phyloP scores from a whole-genome alignment of 2,329 filamentous ascomycete genomes.

The Ascochyta koolunga region DNA sequence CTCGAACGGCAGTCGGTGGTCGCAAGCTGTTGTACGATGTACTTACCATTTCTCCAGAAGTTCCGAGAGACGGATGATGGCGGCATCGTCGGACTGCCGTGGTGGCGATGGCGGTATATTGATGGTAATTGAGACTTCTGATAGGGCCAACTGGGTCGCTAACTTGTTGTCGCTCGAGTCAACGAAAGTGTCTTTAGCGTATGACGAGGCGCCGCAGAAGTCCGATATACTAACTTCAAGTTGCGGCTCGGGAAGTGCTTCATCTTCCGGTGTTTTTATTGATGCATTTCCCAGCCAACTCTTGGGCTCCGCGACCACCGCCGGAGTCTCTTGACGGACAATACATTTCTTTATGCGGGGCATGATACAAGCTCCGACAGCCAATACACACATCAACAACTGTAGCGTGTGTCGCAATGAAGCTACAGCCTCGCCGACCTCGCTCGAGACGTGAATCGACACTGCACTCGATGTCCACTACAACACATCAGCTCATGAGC shows the following conservation, averaged over 20 bases:
- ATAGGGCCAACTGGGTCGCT: not conserved
- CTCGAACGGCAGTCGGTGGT: not conserved
- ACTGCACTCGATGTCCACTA: no score
- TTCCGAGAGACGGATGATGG: constrained; percentile 3
- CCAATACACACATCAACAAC: no score
- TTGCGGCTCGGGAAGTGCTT: not conserved
- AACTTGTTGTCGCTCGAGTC: not conserved
- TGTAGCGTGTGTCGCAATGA: no score
- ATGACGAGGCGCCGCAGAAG: not conserved
- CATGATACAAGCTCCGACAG: no score
- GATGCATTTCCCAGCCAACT: no score
- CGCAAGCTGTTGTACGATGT: not conserved
- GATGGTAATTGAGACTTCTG: not conserved
- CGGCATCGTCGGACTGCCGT: not conserved
- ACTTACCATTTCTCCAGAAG: constrained; percentile 1
- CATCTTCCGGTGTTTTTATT: no score
- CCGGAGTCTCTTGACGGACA: no score
- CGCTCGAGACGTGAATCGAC: no score
- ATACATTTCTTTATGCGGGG: no score
- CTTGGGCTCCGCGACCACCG: no score
- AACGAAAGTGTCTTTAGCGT: not conserved
- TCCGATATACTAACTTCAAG: not conserved
- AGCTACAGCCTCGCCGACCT: no score
- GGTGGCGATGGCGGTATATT: not conserved
- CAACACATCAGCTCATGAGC: no score